phyloP scores from a whole-genome alignment of 495 filamentous ascomycete genomes.

The Aspergillus biplanus region DNA sequence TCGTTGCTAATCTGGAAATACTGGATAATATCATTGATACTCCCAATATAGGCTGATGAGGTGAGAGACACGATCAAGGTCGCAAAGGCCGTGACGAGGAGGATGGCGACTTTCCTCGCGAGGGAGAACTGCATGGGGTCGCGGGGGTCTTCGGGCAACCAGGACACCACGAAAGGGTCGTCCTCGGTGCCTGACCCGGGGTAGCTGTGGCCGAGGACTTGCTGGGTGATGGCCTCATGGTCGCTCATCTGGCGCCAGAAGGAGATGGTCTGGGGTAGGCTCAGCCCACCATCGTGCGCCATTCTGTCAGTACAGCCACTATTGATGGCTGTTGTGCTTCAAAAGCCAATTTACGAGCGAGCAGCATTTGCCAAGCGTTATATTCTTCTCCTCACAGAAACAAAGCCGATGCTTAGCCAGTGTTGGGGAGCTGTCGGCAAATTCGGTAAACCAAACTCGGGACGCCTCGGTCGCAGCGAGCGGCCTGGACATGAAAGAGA shows the following conservation, averaged over 20 bases:
- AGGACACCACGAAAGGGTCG: constrained; percentile 68
- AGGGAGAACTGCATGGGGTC: constrained; percentile 60
- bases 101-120: constrained; percentile 62
- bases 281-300: neutral
- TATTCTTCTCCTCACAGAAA: neutral
- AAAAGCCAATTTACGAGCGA: neutral
- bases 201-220: constrained; percentile 56
- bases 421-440: neutral
- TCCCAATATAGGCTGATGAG: constrained; percentile 68
- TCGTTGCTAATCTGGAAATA: constrained; percentile 56
- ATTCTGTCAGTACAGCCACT: neutral
- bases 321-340: neutral
- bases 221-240: constrained; percentile 43
- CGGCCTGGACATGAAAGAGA: no score
- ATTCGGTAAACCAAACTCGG: neutral
- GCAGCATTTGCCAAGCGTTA: neutral
- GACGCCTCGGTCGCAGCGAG: no score
- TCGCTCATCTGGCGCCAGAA: constrained; percentile 34
- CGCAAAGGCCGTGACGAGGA: constrained; percentile 56
- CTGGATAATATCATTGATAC: constrained; percentile 55
- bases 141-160: constrained; percentile 61
- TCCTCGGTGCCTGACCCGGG: constrained; percentile 63
- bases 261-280: constrained; percentile 4
- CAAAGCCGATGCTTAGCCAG: neutral
- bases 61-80: constrained; percentile 68